phyloP scores from a whole-genome alignment of 257 asterid genomes.

The Forsythia viridissima region DNA sequence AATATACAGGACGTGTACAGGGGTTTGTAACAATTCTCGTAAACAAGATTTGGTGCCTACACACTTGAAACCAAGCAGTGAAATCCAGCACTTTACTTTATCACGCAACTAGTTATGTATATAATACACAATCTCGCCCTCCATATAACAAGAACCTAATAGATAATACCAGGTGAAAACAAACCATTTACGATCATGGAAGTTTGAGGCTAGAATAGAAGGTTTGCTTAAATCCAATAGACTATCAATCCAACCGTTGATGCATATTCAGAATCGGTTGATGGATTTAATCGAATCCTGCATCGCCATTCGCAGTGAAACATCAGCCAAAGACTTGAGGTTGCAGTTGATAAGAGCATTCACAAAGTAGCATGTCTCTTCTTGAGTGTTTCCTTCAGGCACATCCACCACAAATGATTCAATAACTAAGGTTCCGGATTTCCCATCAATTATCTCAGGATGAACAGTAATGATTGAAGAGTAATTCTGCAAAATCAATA shows the following conservation, averaged over 20 bases:
- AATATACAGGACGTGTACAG: not conserved
- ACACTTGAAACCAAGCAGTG: not conserved
- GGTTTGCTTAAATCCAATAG: not conserved
- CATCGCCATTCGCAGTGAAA: slow-evolving; percentile 77
- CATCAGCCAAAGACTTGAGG: slow-evolving; percentile 76
- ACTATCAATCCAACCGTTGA: not conserved
- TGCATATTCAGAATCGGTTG: not conserved
- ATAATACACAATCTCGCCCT: not conserved
- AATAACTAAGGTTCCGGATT: slow-evolving; percentile 58
- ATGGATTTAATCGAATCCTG: slow-evolving; percentile 29
- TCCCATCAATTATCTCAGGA: slow-evolving; percentile 62
- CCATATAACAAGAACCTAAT: not conserved
- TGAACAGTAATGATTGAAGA: slow-evolving; percentile 69
- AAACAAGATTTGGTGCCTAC: slow-evolving; percentile 6
- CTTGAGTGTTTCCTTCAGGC: slow-evolving; percentile 80
- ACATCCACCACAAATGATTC: slow-evolving; percentile 86
- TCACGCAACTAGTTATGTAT: not conserved
- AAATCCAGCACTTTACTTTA: not conserved
- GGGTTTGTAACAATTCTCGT: slow-evolving; percentile 12
- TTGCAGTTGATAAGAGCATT: slow-evolving; percentile 77
- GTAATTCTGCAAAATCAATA: slow-evolving; percentile 64
- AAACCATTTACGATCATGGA: not conserved
- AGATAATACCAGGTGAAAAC: not conserved
- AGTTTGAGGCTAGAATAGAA: not conserved
- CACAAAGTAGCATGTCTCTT: slow-evolving; percentile 85